Evolutionary conservation across 2,329 filamentous ascomycete genomes (phyloP).

Genomic region (Talaromyces sp.): DNA sequence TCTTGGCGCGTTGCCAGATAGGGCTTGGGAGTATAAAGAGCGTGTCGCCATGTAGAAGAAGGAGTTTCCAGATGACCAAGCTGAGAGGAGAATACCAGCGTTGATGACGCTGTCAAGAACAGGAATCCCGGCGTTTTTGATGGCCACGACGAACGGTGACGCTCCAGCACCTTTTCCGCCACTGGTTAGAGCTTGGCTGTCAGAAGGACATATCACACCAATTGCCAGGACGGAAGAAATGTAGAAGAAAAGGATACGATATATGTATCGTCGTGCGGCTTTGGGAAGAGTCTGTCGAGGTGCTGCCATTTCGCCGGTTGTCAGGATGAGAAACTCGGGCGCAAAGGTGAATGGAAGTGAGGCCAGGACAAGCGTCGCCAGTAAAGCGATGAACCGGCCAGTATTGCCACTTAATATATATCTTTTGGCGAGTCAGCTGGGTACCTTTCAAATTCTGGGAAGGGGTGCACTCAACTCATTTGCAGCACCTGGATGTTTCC

Average conservation of each 20-base stretch:
- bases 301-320: constrained; percentile 52
- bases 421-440: constrained; percentile 17
- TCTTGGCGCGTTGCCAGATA: constrained; percentile 56
- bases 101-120: constrained; percentile 67
- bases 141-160: constrained; percentile 38
- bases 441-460: no score
- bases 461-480: not conserved
- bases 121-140: constrained; percentile 53
- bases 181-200: constrained; percentile 39
- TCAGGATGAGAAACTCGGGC: constrained; percentile 42
- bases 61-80: constrained; percentile 71
- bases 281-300: constrained; percentile 54
- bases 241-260: constrained; percentile 57
- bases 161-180: constrained; percentile 47
- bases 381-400: not conserved
- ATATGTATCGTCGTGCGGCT: constrained; percentile 55
- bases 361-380: not conserved
- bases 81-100: constrained; percentile 68
- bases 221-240: constrained; percentile 53
- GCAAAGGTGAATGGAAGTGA: not conserved
- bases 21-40: constrained; percentile 60
- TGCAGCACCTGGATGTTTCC: constrained; percentile 40
- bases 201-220: constrained; percentile 52
- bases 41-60: constrained; percentile 69
- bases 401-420: not conserved